Conservation (phyloP, 1,284 basidiomycete genomes). For the Austroboletus novae-zelandiae region DNA sequence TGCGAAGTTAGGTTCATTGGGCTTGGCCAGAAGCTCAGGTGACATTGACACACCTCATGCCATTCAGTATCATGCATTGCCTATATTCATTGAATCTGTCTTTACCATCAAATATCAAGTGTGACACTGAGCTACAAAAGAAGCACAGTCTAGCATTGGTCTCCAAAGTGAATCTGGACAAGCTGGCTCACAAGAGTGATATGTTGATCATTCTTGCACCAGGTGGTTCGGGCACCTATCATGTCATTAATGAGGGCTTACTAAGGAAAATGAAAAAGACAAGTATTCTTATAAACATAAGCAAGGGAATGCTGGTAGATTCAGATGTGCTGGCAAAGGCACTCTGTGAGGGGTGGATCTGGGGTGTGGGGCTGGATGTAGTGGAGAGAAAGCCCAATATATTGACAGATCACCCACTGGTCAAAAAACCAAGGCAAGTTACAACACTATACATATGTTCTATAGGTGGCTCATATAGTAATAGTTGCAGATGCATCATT, state of each 20-base stretch:
- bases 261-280: constrained; percentile 83
- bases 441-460: constrained; percentile 17
- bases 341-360: constrained; percentile 74
- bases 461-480: constrained; percentile 5
- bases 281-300: constrained; percentile 78
- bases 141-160: constrained; percentile 53
- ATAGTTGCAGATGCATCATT: constrained; percentile 72
- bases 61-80: constrained; percentile 72
- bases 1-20: constrained; percentile 88
- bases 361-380: constrained; percentile 92
- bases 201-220: constrained; percentile 83
- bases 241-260: constrained; percentile 73
- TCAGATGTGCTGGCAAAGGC: constrained; percentile 84
- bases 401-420: constrained; percentile 70
- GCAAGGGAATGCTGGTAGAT: constrained; percentile 83
- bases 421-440: constrained; percentile 69
- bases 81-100: constrained; percentile 62
- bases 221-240: constrained; percentile 69
- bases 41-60: constrained; percentile 70
- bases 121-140: constrained; percentile 52
- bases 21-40: constrained; percentile 88
- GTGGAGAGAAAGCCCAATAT: constrained; percentile 91
- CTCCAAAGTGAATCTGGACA: constrained; percentile 59
- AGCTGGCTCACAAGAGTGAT: constrained; percentile 75
- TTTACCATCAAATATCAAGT: constrained; percentile 41